Conservation (phyloP, 768 basidiomycete species). For the Termitomyces sp. region DNA sequence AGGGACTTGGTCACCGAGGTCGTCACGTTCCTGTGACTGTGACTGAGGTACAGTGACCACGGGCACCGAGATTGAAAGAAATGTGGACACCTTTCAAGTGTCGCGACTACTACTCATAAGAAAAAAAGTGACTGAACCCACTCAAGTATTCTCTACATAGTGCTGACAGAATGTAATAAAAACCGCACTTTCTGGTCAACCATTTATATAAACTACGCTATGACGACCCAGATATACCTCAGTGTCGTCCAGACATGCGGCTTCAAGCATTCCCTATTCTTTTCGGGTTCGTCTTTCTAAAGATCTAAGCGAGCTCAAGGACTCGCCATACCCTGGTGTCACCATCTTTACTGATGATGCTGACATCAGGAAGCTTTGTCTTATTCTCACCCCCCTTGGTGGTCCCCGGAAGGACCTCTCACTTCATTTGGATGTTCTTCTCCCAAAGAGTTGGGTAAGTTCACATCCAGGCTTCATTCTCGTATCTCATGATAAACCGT, state of each 20-base stretch:
- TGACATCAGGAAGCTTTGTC: slow-evolving; percentile 36
- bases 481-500: no score
- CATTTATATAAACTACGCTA: no score
- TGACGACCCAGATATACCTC: background rate
- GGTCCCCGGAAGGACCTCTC: slow-evolving; percentile 40
- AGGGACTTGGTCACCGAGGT: no score
- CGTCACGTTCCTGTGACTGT: no score
- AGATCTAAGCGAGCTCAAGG: slow-evolving; percentile 38
- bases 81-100: no score
- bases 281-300: slow-evolving; percentile 33
- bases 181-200: no score
- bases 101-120: no score
- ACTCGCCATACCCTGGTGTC: slow-evolving; percentile 40
- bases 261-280: background rate
- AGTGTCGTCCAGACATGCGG: background rate
- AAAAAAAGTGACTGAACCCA: no score
- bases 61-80: no score
- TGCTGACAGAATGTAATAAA: no score
- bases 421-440: slow-evolving; percentile 35
- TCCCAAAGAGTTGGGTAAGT: slow-evolving; percentile 34
- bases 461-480: background rate
- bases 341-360: slow-evolving; percentile 39
- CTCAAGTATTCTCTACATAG: no score
- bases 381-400: slow-evolving; percentile 38
- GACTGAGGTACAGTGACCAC: no score